phyloP scores from a whole-genome alignment of 2,329 filamentous ascomycete species.

The Neobulgaria alba region DNA sequence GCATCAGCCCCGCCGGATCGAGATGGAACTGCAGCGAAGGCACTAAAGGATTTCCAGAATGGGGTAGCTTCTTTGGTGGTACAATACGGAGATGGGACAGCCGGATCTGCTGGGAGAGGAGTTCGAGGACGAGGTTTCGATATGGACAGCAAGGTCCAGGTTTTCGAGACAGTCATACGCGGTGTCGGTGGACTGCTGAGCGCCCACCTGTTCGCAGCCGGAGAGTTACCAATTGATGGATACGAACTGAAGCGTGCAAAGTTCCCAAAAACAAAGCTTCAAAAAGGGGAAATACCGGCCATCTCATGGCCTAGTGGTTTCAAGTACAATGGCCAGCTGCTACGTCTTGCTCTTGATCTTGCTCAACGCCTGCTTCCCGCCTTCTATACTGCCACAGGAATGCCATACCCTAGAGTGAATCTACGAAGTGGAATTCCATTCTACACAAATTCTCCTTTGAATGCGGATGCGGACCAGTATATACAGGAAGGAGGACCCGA shows the following conservation, averaged over 20 bases:
- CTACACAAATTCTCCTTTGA: conserved; percentile 77
- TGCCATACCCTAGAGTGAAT: conserved; percentile 93
- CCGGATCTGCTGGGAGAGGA: conserved; percentile 60
- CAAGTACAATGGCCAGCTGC: conserved; percentile 78
- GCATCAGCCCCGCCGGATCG: conserved; percentile 61
- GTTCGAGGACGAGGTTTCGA: conserved; percentile 75
- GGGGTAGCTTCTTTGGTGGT: conserved; percentile 68
- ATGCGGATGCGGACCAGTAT: conserved; percentile 43
- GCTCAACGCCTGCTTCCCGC: conserved; percentile 78
- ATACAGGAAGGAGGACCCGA: conserved; percentile 39
- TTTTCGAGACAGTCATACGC: conserved; percentile 95
- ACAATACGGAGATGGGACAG: conserved; percentile 78
- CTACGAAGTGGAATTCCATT: conserved; percentile 85
- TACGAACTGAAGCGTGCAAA: conserved; percentile 47
- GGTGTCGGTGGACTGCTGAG: conserved; percentile 86
- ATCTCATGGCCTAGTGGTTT: conserved; percentile 72
- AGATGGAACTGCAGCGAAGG: conserved; percentile 46
- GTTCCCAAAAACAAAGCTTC: conserved; percentile 21
- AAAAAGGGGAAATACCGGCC: conserved; percentile 40
- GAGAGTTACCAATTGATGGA: conserved; percentile 76
- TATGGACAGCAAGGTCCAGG: conserved; percentile 94
- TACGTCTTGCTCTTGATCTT: conserved; percentile 83
- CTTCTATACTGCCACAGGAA: conserved; percentile 82
- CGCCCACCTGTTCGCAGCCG: conserved; percentile 86
- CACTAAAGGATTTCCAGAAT: conserved; percentile 68